Evolutionary conservation across 257 asterid genomes (phyloP), one percentile per base, ranked within the genome.

Genomic region (Nyctanthes arbortristis): DNA sequence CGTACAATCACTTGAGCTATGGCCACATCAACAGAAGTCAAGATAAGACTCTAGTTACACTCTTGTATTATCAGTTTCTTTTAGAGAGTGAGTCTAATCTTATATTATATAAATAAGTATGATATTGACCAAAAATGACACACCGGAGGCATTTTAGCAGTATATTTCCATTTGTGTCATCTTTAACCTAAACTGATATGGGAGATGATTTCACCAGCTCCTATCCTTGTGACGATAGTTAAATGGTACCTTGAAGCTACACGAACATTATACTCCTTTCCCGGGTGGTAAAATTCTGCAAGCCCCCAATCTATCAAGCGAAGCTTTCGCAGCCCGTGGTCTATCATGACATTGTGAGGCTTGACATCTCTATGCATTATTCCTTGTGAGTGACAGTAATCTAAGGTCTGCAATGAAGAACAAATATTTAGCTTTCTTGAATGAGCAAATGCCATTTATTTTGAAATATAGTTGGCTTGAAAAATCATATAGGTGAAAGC

Each of bases 271-370:
- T 86, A 89, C 45, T 89, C 96, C 79, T 86, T 86, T 39, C 93
- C 89, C 3, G 96, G 93, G 81, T 89, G 96, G 73, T 89, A 84
- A 78, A 84, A 84, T 72, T 84, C 89, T 18, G 89, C 89, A 74
- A 84, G 84, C 28, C 96, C 96, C 96, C 96, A 89, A 65, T 89
- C 93, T 32, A 89, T 89, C 91, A 89, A 71, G 27, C 96, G 93
- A 66, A 89, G 89, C 75, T 89, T 89, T 45, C 96, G 76, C 77
- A 89, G 78, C 69, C 84, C 96, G 60, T 89, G 96, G 76, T 89
- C 96, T 75, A 89, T 89, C 96, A 88, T 89, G 33, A 89, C 96
- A 79, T 89, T 89, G 70, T 89, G 96, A 52, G 96, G 96, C 81
- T 89, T 89, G 49, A 89, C 93, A 81, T 89, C 96, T 81, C 96